These are phyloP conservation scores for Vachellia pachyceras DNA, from an alignment of 306 rosid genomes.

Conservation along the genomic window DNA sequence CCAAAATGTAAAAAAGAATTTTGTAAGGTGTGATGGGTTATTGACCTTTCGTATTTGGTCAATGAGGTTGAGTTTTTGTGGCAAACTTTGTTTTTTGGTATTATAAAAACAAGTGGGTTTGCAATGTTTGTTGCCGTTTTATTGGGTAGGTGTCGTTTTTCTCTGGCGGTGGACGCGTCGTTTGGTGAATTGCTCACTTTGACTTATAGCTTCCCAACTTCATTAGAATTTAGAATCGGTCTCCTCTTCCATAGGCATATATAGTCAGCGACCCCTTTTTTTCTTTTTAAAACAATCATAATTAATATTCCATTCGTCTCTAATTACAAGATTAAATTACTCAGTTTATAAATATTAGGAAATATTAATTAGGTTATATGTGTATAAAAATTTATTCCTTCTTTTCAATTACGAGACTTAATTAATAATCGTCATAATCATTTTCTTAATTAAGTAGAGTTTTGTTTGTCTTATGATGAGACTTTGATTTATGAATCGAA, in stretches of 20 bases:
- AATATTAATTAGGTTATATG: too few species aligned
- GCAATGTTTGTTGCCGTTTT: constrained; percentile 5
- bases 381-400: background rate
- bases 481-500: constrained; percentile 10
- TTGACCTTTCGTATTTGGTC: background rate
- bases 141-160: background rate
- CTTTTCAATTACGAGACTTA: too few species aligned
- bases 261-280: background rate
- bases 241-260: background rate
- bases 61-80: background rate
- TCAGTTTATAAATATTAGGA: too few species aligned
- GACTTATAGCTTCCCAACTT: background rate
- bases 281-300: background rate
- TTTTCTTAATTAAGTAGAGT: background rate
- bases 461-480: background rate
- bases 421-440: background rate
- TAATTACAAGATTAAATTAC: too few species aligned
- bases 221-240: background rate
- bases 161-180: constrained; percentile 9
- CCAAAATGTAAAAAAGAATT: too few species aligned
- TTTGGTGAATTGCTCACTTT: background rate
- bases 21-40: background rate
- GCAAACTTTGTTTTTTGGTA: background rate
- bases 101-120: background rate
- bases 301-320: too few species aligned